These are phyloP conservation scores for Talaromyces sp. DNA, from an alignment of 2,329 filamentous ascomycete species.

Conservation along the genomic window DNA sequence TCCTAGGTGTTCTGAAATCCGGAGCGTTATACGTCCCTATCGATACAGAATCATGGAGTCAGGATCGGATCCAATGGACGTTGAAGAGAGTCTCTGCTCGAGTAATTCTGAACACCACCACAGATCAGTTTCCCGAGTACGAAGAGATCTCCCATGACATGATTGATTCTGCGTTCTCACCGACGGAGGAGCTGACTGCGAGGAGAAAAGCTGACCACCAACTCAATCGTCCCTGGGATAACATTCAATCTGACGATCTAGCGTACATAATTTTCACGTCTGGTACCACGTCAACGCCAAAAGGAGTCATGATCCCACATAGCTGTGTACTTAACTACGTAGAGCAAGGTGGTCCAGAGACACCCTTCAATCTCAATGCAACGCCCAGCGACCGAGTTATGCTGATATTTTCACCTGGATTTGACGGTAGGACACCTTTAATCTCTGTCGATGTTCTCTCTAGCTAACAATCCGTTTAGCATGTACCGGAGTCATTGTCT, in stretches of 20 bases:
- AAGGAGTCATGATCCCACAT: conserved; percentile 21
- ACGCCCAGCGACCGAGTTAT: conserved; percentile 18
- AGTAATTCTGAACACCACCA: background rate
- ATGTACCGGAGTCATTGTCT: conserved; percentile 20
- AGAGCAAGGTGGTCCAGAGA: background rate
- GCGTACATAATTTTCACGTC: conserved; percentile 24
- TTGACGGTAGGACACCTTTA: conserved; percentile 23
- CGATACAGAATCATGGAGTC: background rate
- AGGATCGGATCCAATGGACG: background rate
- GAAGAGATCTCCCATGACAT: too few relatives aligned
- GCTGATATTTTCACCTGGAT: conserved; percentile 26
- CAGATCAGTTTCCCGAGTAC: background rate
- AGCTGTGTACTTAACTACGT: conserved; percentile 6
- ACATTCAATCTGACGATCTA: background rate
- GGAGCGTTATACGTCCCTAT: background rate
- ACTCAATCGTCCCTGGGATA: background rate
- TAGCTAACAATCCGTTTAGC: background rate
- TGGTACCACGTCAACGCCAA: conserved; percentile 21
- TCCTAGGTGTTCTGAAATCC: background rate
- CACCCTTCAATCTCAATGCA: conserved; percentile 10
- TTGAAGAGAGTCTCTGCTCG: background rate
- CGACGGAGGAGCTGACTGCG: background rate
- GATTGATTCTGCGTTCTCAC: too few relatives aligned
- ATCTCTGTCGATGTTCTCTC: too few relatives aligned
- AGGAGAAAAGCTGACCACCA: background rate